Conservation (phyloP, 2,329 filamentous ascomycete species). For the Arthrobotrys pseudoclavata region DNA sequence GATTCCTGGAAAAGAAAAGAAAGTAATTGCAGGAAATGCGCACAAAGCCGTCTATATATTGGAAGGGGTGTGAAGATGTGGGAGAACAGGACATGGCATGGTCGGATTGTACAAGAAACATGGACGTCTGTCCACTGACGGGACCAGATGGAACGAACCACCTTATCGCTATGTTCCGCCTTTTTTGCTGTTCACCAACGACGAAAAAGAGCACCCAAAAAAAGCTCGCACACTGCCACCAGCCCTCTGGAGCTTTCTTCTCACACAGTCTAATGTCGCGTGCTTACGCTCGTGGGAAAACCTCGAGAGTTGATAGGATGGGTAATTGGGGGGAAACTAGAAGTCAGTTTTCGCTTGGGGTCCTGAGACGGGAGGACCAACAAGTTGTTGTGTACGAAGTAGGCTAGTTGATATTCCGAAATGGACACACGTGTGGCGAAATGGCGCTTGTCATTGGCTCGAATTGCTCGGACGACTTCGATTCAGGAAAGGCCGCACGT, state of each 20-base stretch:
- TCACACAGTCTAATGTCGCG: constrained; percentile 58
- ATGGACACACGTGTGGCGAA: constrained; percentile 55
- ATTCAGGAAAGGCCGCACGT: constrained; percentile 60
- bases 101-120: constrained; percentile 16
- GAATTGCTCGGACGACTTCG: constrained; percentile 39
- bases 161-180: constrained; percentile 58
- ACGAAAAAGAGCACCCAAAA: constrained; percentile 42
- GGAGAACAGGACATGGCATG: constrained; percentile 37
- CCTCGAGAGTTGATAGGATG: constrained; percentile 55
- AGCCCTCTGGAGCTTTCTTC: constrained; percentile 30
- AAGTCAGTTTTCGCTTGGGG: constrained; percentile 42
- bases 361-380: constrained; percentile 33
- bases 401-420: constrained; percentile 47
- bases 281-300: constrained; percentile 59
- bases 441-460: constrained; percentile 51
- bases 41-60: constrained; percentile 60
- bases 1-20: constrained; percentile 53
- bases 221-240: constrained; percentile 42
- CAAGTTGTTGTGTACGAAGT: constrained; percentile 42
- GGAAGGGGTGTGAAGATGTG: constrained; percentile 46
- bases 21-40: constrained; percentile 46
- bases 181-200: constrained; percentile 24
- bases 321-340: constrained; percentile 52
- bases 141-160: constrained; percentile 44
- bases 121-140: constrained; percentile 33